Evolutionary conservation across 192 early-diverging fungal genomes (phyloP).

Genomic region (Backusella morwellensis): DNA sequence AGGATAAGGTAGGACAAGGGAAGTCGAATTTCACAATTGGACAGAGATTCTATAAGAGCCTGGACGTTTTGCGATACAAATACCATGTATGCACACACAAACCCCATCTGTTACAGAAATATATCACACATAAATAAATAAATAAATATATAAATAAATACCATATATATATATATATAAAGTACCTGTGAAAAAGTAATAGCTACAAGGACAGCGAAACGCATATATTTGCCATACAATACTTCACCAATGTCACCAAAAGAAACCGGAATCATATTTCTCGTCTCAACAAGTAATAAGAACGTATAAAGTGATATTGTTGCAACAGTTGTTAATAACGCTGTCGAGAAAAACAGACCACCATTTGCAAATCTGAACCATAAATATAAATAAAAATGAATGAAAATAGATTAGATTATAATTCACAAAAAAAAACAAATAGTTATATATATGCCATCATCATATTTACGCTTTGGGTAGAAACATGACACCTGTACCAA

Average conservation of each 20-base stretch:
- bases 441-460: background rate
- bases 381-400: conserved; percentile 36
- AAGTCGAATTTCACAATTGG: conserved; percentile 61
- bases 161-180: no score
- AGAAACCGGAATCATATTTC: conserved; percentile 54
- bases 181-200: conserved; percentile 49
- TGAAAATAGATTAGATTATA: background rate
- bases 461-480: conserved; percentile 24
- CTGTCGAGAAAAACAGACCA: conserved; percentile 61
- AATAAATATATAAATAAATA: background rate
- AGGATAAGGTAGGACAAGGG: conserved; percentile 53
- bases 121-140: background rate
- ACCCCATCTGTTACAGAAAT: conserved; percentile 62
- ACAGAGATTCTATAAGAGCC: conserved; percentile 69
- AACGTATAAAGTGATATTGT: conserved; percentile 62
- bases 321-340: conserved; percentile 55
- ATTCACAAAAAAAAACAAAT: background rate
- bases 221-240: conserved; percentile 61
- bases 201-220: conserved; percentile 50
- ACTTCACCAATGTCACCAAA: conserved; percentile 69
- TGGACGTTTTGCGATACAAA: conserved; percentile 89
- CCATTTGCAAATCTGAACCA: conserved; percentile 53
- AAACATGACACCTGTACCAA: conserved; percentile 41
- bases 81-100: conserved; percentile 88
- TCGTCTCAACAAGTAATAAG: conserved; percentile 63